Base-by-base conservation (phyloP, 192 early-diverging fungal genomes). In the Allomyces macrogynus region DNA sequence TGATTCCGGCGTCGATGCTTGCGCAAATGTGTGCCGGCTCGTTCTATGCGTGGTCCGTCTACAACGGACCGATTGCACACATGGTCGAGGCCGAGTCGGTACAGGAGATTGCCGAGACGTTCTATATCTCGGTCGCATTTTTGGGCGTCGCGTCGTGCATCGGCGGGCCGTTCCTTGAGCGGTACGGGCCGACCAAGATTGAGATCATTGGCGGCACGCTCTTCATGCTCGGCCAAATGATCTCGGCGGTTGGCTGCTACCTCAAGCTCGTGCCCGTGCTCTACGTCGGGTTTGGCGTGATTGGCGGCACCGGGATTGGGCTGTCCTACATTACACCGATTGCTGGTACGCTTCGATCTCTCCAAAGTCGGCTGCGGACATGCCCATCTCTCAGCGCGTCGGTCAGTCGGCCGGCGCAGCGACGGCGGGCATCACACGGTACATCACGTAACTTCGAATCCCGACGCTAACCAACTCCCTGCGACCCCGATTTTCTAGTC, bases 11-110 rank as follows among this genome's bases (percentile, higher is more conserved):
- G 1, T 80, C 79, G 1, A 72, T 83, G 18, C 72, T 78, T 23
- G 80, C 80, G 62, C 83, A 83, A 71, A 79, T 80, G 63, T 81
- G 78, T 66, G 80, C 77, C 60, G 83, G 83, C 11, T 81, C 83
- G 3, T 69, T 85, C 3, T 85, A 85, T 43, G 81, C 83, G 1
- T 85, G 81, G 81, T 83, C 80, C 4, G 78, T 82, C 32, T 83
- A 81, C 69, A 83, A 85, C 69, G 72, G 65, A 8, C 73, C 79
- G 57, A 83, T 85, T 67, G 81, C 83, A 5, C 12, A 57, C 63
- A 73, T 62, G 14, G 67, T 67, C 5, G 65, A 83, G 0, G 68
- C 72, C 62, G 66, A 72, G 25, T 68, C 65, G 25, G 70, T 64
- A 25, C 70, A 73, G 18, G 66, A 69, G 64, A 81, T 81, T 44